These are phyloP conservation scores for Ganoderma multipileum DNA, from an alignment of 1,284 basidiomycete genomes.

Conservation along the genomic window DNA sequence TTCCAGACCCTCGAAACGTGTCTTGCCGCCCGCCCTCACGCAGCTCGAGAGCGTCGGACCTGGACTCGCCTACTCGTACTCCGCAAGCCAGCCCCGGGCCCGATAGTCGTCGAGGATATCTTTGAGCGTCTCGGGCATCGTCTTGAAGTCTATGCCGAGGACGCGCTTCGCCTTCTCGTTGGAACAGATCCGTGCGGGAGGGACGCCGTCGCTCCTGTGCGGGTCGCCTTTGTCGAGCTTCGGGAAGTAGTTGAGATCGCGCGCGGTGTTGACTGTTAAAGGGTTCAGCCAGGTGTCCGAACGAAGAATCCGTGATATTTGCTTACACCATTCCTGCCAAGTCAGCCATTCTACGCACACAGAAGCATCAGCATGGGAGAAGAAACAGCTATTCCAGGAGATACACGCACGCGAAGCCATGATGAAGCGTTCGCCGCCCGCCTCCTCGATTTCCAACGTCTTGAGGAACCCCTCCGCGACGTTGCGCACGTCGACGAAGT, in stretches of 20 bases:
- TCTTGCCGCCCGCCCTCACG: too few species aligned
- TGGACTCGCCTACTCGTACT: neutral
- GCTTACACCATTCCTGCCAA: constrained; percentile 22
- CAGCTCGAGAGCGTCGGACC: too few species aligned
- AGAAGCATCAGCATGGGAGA: neutral
- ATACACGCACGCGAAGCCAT: constrained; percentile 37
- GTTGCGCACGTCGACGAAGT: constrained; percentile 67
- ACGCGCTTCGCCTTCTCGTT: constrained; percentile 20
- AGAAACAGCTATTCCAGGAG: too few species aligned
- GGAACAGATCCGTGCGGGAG: neutral
- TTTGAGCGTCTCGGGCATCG: constrained; percentile 19
- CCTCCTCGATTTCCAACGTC: constrained; percentile 53
- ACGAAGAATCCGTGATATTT: neutral
- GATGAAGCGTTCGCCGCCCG: constrained; percentile 60
- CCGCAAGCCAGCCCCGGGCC: constrained; percentile 23
- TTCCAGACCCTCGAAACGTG: too few species aligned
- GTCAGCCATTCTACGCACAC: constrained; percentile 3
- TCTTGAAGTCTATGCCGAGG: constrained; percentile 16
- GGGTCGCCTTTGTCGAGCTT: constrained; percentile 14
- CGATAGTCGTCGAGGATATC: constrained; percentile 20
- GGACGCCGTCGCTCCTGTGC: neutral
- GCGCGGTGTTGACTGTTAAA: constrained; percentile 9
- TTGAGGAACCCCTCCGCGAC: constrained; percentile 59
- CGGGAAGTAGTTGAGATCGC: constrained; percentile 12
- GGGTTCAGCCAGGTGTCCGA: neutral